phyloP scores from a whole-genome alignment of 495 filamentous ascomycete species.

The Tuber melanosporum region DNA sequence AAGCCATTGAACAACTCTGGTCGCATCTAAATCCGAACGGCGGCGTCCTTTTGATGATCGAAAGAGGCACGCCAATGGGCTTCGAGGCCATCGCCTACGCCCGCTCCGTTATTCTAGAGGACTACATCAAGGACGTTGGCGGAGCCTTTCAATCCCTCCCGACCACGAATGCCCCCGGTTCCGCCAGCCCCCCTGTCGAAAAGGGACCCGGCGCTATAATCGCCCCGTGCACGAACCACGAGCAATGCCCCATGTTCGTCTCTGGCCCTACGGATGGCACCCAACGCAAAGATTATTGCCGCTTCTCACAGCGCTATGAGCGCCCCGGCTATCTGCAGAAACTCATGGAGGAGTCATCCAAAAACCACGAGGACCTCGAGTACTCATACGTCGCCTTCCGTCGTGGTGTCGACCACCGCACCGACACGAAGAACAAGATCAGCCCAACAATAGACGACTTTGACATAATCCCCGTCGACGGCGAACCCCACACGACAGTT shows the following conservation, averaged over 20 bases:
- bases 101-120: conserved; percentile 66
- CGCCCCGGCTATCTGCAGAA: conserved; percentile 75
- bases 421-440: background rate
- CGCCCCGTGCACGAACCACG: conserved; percentile 91
- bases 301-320: conserved; percentile 82
- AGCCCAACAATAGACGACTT: conserved; percentile 26
- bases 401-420: conserved; percentile 57
- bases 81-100: conserved; percentile 88
- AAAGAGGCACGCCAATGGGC: conserved; percentile 84
- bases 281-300: conserved; percentile 82
- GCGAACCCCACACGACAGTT: background rate
- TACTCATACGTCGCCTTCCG: conserved; percentile 88
- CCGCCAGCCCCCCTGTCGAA: conserved; percentile 43
- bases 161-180: conserved; percentile 45
- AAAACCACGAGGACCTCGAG: conserved; percentile 82
- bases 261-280: conserved; percentile 56
- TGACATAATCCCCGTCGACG: conserved; percentile 24
- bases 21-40: conserved; percentile 73
- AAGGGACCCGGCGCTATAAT: conserved; percentile 86
- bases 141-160: conserved; percentile 42
- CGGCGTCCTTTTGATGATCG: conserved; percentile 77
- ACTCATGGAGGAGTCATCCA: conserved; percentile 56
- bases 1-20: conserved; percentile 80
- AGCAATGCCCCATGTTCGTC: conserved; percentile 78
- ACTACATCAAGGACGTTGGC: conserved; percentile 63